Evolutionary conservation across 768 basidiomycete genomes (phyloP), one percentile per base, ranked within the genome.

Genomic region (Mycena metata): DNA sequence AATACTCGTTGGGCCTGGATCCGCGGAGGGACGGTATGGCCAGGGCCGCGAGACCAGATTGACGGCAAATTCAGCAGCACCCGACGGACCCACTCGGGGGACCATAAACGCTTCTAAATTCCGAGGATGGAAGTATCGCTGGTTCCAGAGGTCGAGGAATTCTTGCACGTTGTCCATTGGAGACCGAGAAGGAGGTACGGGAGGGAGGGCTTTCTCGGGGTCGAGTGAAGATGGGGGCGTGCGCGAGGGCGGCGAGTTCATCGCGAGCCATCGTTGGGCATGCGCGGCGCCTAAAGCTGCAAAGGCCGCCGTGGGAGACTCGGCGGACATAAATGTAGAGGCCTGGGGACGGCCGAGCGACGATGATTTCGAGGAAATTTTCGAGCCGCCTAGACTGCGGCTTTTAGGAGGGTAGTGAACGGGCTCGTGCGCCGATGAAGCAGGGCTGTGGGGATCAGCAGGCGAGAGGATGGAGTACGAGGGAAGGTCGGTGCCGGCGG

Each of bases 121-220:
- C 36, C 70, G 50, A 9, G 66, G 66, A 35, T 51, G 47, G 59
- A 71, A 71, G n/a, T 71, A 71, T 3, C 60, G 54, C 15, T 61
- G 42, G 47, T 71, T 71, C 70, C 70, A 71, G 33, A 71, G 59
- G 12, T 26, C 46, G 42, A 71, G 39, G 39, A 71, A 65, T 17
- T 64, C 66, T 35, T 52, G 59, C 1, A 71, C 70, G n/a, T 39
- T 60, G 7, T 36, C 42, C 3, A 21, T 33, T 8, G 49, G 43
- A 54, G 43, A 26, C 5, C 16, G 54, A 2, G 39, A 3, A 17
- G 45, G 60, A 49, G 43, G 16, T 10, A 10, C 23, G 23, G 64
- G 12, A 6, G 19, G 8, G 12, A 5, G 43, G 4, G 30, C 16
- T 15, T 33, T 46, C 43, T n/a, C 26, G 43, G 41, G 5, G 30